phyloP scores from a whole-genome alignment of 148 eudicot species.

The Persicaria tinctoria region DNA sequence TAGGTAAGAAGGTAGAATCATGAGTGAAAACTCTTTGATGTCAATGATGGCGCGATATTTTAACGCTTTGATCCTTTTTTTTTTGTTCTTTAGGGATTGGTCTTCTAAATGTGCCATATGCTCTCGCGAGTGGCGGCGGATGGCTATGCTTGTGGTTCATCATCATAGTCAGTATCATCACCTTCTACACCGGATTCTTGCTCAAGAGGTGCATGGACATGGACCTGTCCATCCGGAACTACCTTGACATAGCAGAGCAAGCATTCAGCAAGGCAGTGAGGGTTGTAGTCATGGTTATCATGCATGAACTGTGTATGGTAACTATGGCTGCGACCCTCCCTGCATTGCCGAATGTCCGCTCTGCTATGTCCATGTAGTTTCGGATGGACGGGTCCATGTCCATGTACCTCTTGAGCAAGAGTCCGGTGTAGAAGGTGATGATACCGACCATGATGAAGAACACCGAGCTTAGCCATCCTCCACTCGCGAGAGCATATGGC shows the following conservation, averaged over 20 bases:
- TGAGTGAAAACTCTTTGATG: not conserved
- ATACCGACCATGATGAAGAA: constrained; percentile 18
- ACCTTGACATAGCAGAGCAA: constrained; percentile 24
- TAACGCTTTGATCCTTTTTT: not conserved
- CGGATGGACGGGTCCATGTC: constrained; percentile 18
- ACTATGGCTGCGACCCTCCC: constrained; percentile 23
- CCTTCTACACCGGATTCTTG: constrained; percentile 23
- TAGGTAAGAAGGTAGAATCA: constrained; percentile 16
- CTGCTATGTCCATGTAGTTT: constrained; percentile 23
- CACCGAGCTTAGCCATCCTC: constrained; percentile 15
- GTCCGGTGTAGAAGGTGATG: constrained; percentile 23
- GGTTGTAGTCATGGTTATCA: constrained; percentile 20
- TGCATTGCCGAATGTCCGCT: constrained; percentile 24
- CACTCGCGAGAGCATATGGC: constrained; percentile 29
- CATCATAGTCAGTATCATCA: constrained; percentile 15
- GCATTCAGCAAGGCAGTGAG: constrained; percentile 28
- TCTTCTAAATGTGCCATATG: constrained; percentile 30
- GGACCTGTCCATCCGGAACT: constrained; percentile 17
- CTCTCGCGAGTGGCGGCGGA: constrained; percentile 28
- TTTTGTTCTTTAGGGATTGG: constrained; percentile 21
- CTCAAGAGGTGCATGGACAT: constrained; percentile 24
- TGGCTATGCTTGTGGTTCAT: constrained; percentile 28
- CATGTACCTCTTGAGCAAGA: constrained; percentile 22
- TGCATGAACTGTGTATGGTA: constrained; percentile 23
- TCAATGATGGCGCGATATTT: not conserved